Evolutionary conservation across 768 basidiomycete genomes (phyloP).

Genomic region (Tubosaeta brunneosetosa): DNA sequence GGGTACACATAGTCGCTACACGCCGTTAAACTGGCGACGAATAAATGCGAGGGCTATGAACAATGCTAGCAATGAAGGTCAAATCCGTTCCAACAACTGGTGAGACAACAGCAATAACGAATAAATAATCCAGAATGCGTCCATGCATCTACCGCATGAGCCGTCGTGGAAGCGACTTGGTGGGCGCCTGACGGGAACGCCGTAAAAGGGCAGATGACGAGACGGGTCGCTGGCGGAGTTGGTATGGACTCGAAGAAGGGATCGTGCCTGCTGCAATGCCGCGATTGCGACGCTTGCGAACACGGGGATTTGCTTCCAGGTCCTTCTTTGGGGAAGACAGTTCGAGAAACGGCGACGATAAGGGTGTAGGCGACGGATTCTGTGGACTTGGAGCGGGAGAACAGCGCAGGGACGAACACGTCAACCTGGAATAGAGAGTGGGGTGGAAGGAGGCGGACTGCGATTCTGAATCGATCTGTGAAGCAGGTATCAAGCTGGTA

Average conservation of each 20-base stretch:
- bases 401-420: slow-evolving; percentile 26
- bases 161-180: slow-evolving; percentile 13
- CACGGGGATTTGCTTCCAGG: neutral
- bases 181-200: slow-evolving; percentile 10
- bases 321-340: slow-evolving; percentile 8
- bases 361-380: slow-evolving; percentile 5
- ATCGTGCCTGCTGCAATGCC: neutral
- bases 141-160: slow-evolving; percentile 5
- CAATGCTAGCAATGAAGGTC: neutral
- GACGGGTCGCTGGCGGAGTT: slow-evolving; percentile 28
- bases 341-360: slow-evolving; percentile 1
- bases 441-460: slow-evolving; percentile 28
- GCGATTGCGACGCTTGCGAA: slow-evolving; percentile 10
- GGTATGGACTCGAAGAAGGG: slow-evolving; percentile 22
- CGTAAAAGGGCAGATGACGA: slow-evolving; percentile 18
- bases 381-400: slow-evolving; percentile 5
- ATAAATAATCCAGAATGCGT: slow-evolving; percentile 24
- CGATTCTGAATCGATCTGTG: slow-evolving; percentile 34
- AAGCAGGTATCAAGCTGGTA: slow-evolving; percentile 31
- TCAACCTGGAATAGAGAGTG: slow-evolving; percentile 35
- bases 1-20: slow-evolving; percentile 14
- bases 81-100: slow-evolving; percentile 6
- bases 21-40: neutral
- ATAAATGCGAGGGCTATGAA: neutral
- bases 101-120: slow-evolving; percentile 35